Evolutionary conservation across 2,329 filamentous ascomycete species (phyloP).

Genomic region (Epichloe festucae): DNA sequence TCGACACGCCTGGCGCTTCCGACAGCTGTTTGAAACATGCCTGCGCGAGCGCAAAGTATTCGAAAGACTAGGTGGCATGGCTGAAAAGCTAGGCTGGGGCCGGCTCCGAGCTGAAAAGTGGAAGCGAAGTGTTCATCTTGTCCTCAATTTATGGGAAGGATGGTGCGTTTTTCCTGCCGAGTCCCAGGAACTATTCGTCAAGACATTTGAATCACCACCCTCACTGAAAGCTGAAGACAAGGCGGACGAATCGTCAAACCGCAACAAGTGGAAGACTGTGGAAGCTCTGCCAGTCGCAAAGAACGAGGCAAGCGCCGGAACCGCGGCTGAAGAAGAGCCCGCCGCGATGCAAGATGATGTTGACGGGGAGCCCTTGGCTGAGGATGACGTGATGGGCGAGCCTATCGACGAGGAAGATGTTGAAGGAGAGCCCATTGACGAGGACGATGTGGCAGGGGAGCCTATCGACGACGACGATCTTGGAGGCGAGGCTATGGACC

Average conservation of each 20-base stretch:
- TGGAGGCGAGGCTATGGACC: constrained; percentile 28
- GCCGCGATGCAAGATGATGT: constrained; percentile 24
- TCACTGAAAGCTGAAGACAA: constrained; percentile 19
- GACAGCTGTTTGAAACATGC: constrained; percentile 64
- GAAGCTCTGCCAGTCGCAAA: constrained; percentile 19
- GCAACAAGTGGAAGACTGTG: constrained; percentile 37
- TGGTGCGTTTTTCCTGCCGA: constrained; percentile 63
- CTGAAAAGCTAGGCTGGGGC: constrained; percentile 65
- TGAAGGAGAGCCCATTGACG: constrained; percentile 31
- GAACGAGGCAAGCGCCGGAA: constrained; percentile 7
- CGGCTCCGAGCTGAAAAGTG: constrained; percentile 72
- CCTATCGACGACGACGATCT: constrained; percentile 29
- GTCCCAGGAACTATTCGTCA: constrained; percentile 57
- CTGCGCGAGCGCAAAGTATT: constrained; percentile 59
- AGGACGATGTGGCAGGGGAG: constrained; percentile 28
- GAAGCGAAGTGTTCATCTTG: constrained; percentile 59
- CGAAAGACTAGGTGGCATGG: constrained; percentile 59
- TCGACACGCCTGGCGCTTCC: constrained; percentile 76
- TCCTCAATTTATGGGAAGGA: constrained; percentile 59
- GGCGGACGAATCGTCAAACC: constrained; percentile 17
- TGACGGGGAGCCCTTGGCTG: constrained; percentile 25
- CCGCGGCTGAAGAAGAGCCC: constrained; percentile 1
- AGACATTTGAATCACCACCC: constrained; percentile 60
- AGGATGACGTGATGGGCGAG: constrained; percentile 31
- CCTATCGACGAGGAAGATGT: constrained; percentile 35